Percentiles rank a stretch among this genome's conserved stretches.
phyloP scores from a whole-genome alignment of 2,329 filamentous ascomycete genomes.

The Parascedosporium putredinis region DNA sequence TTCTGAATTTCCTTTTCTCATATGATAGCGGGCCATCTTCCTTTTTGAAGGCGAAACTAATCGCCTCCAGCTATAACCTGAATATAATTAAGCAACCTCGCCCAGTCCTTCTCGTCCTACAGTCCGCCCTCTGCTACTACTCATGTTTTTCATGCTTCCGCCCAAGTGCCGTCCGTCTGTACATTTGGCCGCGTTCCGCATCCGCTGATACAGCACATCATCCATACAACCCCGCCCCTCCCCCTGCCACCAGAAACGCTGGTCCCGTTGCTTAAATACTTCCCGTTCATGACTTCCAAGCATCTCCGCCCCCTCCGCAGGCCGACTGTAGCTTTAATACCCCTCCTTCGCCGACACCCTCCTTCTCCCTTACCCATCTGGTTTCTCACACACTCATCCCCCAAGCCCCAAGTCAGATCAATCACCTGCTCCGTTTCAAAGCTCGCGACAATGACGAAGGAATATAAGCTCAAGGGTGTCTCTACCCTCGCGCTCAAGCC shows the following conservation, averaged over 20 bases:
- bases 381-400: not conserved
- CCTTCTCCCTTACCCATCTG: not conserved
- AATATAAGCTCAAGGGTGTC: constrained; percentile 67
- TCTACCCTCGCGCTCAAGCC: constrained; percentile 63
- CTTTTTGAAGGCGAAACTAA: too few species aligned
- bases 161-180: not conserved
- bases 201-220: not conserved
- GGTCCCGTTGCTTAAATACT: too few species aligned
- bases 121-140: too few species aligned
- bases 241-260: not conserved
- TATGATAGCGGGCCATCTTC: too few species aligned
- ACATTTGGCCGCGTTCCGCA: not conserved
- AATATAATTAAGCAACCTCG: too few species aligned
- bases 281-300: not conserved
- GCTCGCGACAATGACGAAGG: constrained; percentile 24
- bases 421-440: not conserved
- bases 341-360: not conserved
- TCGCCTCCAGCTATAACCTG: too few species aligned
- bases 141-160: too few species aligned
- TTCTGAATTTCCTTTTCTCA: too few species aligned
- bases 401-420: not conserved
- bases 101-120: too few species aligned
- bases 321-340: not conserved
- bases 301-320: not conserved
- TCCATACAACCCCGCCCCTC: not conserved